Evolutionary conservation across 176 grass and related monocot species (phyloP).

Genomic region (Triticum monococcum): DNA sequence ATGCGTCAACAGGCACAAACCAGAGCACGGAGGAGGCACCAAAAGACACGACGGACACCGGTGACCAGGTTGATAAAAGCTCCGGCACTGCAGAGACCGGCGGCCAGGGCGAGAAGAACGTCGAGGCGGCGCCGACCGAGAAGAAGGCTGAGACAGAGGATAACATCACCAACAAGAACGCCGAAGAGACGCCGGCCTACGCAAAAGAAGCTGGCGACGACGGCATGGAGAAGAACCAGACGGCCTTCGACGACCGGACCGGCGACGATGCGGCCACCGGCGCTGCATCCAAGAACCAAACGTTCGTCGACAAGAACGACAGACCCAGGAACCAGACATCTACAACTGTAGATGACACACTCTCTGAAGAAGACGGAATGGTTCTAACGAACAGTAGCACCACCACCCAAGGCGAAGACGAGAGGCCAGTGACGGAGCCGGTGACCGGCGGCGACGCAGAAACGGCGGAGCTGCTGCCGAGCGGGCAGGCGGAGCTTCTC

Average conservation of each 20-base stretch:
- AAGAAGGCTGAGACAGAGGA: background rate
- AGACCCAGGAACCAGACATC: background rate
- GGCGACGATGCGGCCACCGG: constrained; percentile 2
- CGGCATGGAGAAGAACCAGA: constrained; percentile 15
- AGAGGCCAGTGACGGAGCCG: background rate
- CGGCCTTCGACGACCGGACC: constrained; percentile 32
- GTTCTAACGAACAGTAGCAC: background rate
- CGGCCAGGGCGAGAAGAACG: background rate
- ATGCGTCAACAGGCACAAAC: constrained; percentile 27
- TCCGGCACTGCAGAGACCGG: background rate
- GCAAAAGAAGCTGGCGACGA: background rate
- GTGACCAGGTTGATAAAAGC: background rate
- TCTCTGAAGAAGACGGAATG: background rate
- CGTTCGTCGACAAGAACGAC: background rate
- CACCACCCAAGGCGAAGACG: background rate
- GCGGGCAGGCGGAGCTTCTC: constrained; percentile 62
- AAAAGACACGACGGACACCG: background rate
- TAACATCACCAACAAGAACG: background rate
- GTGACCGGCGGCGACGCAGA: constrained; percentile 23
- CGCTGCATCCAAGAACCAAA: constrained; percentile 9
- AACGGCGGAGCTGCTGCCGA: constrained; percentile 47
- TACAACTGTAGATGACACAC: background rate
- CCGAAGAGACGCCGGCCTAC: constrained; percentile 15
- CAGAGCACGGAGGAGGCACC: constrained; percentile 5
- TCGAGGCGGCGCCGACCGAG: background rate